These are phyloP conservation scores for Saturnispora kantuleensis DNA, from an alignment of 805 yeast species.

Conservation along the genomic window DNA sequence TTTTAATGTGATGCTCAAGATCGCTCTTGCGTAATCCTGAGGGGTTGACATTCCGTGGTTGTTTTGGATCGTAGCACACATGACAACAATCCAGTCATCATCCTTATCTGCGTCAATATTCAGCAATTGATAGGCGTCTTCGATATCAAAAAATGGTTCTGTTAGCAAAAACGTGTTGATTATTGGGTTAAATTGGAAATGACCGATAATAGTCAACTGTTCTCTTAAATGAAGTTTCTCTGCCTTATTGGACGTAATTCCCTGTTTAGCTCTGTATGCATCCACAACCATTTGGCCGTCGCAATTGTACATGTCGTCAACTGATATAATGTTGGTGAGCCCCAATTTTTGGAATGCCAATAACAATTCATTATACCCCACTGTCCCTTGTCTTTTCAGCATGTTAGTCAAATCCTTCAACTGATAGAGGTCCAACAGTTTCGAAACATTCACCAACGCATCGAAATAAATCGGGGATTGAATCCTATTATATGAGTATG, in stretches of 20 bases:
- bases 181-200: conserved; percentile 27
- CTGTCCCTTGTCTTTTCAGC: conserved; percentile 40
- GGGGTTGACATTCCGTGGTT: conserved; percentile 37
- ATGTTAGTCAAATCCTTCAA: conserved; percentile 30
- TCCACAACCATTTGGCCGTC: conserved; percentile 22
- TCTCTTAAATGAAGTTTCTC: conserved; percentile 28
- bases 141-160: conserved; percentile 37
- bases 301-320: conserved; percentile 13
- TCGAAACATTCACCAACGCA: conserved; percentile 37
- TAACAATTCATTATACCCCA: conserved; percentile 38
- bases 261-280: conserved; percentile 20
- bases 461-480: conserved; percentile 47
- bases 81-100: conserved; percentile 67
- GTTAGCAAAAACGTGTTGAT: conserved; percentile 32
- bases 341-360: conserved; percentile 22
- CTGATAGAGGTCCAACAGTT: conserved; percentile 38
- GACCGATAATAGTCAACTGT: conserved; percentile 31
- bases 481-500: conserved; percentile 32
- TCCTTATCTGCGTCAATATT: conserved; percentile 44
- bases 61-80: conserved; percentile 53
- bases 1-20: conserved; percentile 49
- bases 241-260: conserved; percentile 15
- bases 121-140: conserved; percentile 42
- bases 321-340: conserved; percentile 17
- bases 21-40: conserved; percentile 40